Evolutionary conservation across 2,329 filamentous ascomycete genomes (phyloP), one percentile per base, ranked within the genome.

Genomic region (Malbranchea zuffiana): DNA sequence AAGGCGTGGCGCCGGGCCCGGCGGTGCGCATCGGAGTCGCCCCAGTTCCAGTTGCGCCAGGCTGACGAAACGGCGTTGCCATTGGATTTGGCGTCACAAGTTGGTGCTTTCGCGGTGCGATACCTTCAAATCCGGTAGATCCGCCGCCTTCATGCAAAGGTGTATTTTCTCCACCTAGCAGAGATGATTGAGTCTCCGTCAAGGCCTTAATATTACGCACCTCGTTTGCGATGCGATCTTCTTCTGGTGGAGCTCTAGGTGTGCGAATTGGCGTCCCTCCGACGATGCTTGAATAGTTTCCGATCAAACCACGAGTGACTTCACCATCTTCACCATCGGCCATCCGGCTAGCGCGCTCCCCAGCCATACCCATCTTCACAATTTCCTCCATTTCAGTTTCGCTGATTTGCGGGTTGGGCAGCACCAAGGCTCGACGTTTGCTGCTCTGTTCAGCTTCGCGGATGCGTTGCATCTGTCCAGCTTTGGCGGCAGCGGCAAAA

Each of bases 291-390:
- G 81, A 76, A 59, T 98, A 98, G 49, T 86, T 83, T 47, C 84
- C 85, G 40, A 96, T 74, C 30, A 98, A 68, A 3, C 87, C 86
- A 47, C 82, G 76, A 0, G 87, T 93, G 35, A 83, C 77, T 53
- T 85, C 77, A 46, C 87, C 92, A 42, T 94, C 85, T 55, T 82
- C 82, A 36, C 78, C 76, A 29, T 75, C 74, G 3, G 83, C 84
- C 56, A 82, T 68, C 44, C 71, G 66, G 51, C 78, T 86, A 28
- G 90, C 90, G 35, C 80, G 78, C 53, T 95, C 86, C 24, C 88
- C 90, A 42, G 86, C 75, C 73, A 93, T 82, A 29, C 90, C 88
- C 86, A 96, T 93, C 67, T 98, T 98, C 46, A 98, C 85, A 52
- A 98, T 96, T 48, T 95, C 87, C 54, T 98, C 90, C 41, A 98